Evolutionary conservation across 2,329 filamentous ascomycete genomes (phyloP).

Genomic region (Hymenoscyphus salicellus): DNA sequence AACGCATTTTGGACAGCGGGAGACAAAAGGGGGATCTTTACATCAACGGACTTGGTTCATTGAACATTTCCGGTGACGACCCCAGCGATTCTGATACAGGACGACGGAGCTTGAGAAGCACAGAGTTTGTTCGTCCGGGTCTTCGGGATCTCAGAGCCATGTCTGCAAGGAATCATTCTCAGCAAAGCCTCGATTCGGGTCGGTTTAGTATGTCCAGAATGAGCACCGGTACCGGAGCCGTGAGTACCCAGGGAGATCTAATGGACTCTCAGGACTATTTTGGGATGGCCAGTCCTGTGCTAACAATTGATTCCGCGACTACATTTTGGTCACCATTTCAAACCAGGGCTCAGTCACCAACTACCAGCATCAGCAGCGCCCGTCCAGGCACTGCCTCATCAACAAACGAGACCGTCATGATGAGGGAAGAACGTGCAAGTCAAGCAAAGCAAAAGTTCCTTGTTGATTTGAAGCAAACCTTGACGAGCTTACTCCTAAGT

Average conservation of each 20-base stretch:
- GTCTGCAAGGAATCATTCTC: constrained; percentile 61
- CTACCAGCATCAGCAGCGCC: constrained; percentile 58
- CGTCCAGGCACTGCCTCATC: constrained; percentile 64
- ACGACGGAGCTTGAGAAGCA: constrained; percentile 38
- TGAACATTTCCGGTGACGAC: constrained; percentile 48
- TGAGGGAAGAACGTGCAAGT: constrained; percentile 51
- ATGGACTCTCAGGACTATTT: constrained; percentile 71
- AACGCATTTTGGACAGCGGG: constrained; percentile 49
- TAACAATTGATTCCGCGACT: constrained; percentile 70
- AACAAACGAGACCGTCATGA: constrained; percentile 64
- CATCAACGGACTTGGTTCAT: constrained; percentile 45
- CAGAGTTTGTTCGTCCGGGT: constrained; percentile 47
- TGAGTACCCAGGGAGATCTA: constrained; percentile 56
- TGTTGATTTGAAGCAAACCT: constrained; percentile 69
- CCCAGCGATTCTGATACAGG: constrained; percentile 27
- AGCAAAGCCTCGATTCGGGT: constrained; percentile 67
- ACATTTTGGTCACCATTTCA: constrained; percentile 92
- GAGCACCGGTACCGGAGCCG: constrained; percentile 42
- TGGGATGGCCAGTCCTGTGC: constrained; percentile 62
- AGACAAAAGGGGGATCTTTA: constrained; percentile 48
- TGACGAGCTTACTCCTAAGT: constrained; percentile 82
- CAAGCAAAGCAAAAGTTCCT: constrained; percentile 78
- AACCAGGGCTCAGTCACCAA: constrained; percentile 59
- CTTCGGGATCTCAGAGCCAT: constrained; percentile 56
- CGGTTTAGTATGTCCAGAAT: constrained; percentile 56